A percentile compares a stretch with the other conserved stretches of the same genome.
Evolutionary conservation across 352 stramenopile genomes (phyloP).

Genomic region (Ophiocytium majus): DNA sequence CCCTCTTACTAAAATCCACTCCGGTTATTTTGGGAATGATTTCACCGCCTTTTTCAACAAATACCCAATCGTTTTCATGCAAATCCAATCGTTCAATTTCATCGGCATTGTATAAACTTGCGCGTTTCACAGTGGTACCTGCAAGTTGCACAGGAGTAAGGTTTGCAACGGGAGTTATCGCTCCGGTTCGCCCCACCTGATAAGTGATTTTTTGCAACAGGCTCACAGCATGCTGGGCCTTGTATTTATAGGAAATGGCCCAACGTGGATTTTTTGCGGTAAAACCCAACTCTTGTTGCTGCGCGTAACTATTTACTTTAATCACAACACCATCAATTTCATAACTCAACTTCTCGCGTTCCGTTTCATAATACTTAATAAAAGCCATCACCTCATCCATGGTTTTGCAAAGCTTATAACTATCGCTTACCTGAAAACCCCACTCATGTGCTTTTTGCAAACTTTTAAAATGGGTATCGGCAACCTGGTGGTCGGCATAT

Average conservation of each 20-base stretch:
- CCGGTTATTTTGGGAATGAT: no score
- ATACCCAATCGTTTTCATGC: background rate
- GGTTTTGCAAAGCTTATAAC: background rate
- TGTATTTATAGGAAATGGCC: constrained; percentile 31
- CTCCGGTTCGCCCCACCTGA: no score
- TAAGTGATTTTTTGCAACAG: background rate
- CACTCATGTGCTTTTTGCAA: no score
- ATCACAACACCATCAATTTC: constrained; percentile 32
- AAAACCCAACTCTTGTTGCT: background rate
- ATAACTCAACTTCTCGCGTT: constrained; percentile 9
- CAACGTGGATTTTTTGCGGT: background rate
- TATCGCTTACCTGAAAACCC: background rate
- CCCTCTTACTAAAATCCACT: no score
- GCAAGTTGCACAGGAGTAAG: no score
- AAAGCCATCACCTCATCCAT: background rate
- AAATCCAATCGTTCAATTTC: no score
- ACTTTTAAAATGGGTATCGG: no score
- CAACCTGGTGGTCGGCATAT: no score
- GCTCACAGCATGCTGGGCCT: background rate
- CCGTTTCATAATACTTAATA: background rate
- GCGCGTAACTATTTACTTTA: background rate
- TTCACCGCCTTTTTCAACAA: background rate
- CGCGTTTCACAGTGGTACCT: no score
- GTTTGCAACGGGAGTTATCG: no score
- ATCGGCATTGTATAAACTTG: background rate